phyloP scores from a whole-genome alignment of 2,329 filamentous ascomycete species.

The Diaporthe nobilis region DNA sequence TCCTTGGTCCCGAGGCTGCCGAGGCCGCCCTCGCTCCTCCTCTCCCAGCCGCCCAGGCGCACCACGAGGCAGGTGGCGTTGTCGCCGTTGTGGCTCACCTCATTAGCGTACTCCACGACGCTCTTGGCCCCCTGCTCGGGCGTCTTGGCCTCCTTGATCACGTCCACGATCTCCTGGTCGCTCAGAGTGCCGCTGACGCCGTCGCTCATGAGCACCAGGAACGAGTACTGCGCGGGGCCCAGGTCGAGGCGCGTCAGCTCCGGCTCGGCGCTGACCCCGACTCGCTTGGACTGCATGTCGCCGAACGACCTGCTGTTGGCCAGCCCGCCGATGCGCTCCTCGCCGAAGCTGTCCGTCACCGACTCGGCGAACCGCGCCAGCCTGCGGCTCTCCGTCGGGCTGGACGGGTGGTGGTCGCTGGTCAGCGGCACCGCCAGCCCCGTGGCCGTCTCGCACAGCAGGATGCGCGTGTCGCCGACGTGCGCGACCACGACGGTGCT shows the following conservation, averaged over 20 bases:
- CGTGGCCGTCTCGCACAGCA: slow-evolving; percentile 89
- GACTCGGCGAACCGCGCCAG: slow-evolving; percentile 88
- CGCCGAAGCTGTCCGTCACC: slow-evolving; percentile 95
- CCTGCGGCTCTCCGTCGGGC: slow-evolving; percentile 85
- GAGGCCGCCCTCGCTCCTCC: slow-evolving; percentile 84
- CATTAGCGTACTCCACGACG: slow-evolving; percentile 89
- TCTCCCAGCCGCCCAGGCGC: slow-evolving; percentile 78
- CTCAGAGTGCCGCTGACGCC: slow-evolving; percentile 87
- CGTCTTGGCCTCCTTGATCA: slow-evolving; percentile 93
- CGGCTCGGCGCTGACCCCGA: slow-evolving; percentile 94
- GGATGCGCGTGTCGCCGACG: slow-evolving; percentile 91
- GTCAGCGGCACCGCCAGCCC: slow-evolving; percentile 86
- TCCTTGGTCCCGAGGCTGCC: slow-evolving; percentile 94
- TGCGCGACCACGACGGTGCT: slow-evolving; percentile 90
- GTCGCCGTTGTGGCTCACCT: slow-evolving; percentile 79
- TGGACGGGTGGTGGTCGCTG: slow-evolving; percentile 92
- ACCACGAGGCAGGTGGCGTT: slow-evolving; percentile 79
- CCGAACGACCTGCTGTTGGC: slow-evolving; percentile 96
- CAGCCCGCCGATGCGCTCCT: slow-evolving; percentile 93
- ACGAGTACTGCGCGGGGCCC: slow-evolving; percentile 86
- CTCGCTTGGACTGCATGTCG: slow-evolving; percentile 90
- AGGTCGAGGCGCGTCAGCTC: slow-evolving; percentile 87
- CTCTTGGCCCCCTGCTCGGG: slow-evolving; percentile 86
- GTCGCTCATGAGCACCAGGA: slow-evolving; percentile 90
- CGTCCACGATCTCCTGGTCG: slow-evolving; percentile 96